Evolutionary conservation across 2,329 filamentous ascomycete species (phyloP).

Genomic region (Cyclaneusma minus): DNA sequence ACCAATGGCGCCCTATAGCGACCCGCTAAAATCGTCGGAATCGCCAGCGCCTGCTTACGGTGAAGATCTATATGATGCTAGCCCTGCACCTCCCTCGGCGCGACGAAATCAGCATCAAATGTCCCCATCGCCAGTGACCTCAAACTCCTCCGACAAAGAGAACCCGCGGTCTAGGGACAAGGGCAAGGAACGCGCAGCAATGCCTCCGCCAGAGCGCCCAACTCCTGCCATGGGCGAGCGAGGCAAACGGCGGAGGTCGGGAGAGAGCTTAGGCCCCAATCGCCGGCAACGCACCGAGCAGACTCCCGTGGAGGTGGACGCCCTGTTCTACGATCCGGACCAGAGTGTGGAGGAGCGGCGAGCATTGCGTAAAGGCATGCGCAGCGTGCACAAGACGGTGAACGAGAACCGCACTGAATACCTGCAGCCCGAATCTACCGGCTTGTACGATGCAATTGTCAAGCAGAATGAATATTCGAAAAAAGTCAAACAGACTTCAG

Average conservation of each 20-base stretch:
- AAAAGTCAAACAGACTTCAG: conserved; percentile 71
- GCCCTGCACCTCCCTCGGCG: conserved; percentile 10
- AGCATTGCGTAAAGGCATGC: conserved; percentile 50
- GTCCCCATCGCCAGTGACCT: conserved; percentile 19
- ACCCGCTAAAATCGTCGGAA: conserved; percentile 15
- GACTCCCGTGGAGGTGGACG: conserved; percentile 22
- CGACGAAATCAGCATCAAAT: conserved; percentile 3
- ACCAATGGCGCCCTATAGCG: too few relatives aligned
- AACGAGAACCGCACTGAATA: conserved; percentile 59
- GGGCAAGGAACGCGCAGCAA: conserved; percentile 23
- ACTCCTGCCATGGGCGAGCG: conserved; percentile 1
- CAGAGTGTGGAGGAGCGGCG: conserved; percentile 64
- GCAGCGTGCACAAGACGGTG: conserved; percentile 44
- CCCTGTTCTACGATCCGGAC: conserved; percentile 60
- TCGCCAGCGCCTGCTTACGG: conserved; percentile 12
- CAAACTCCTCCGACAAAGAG: conserved; percentile 31
- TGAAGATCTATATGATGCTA: conserved; percentile 17
- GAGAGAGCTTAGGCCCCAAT: conserved; percentile 1
- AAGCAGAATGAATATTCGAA: conserved; percentile 49
- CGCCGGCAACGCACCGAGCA: conserved; percentile 5
- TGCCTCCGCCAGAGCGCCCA: conserved; percentile 19
- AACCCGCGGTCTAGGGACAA: conserved; percentile 26
- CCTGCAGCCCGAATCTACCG: conserved; percentile 46
- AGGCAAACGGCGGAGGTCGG: background rate
- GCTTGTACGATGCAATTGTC: conserved; percentile 48